Conservation (phyloP, 2,329 filamentous ascomycete species). For the Fulvia fulva region DNA sequence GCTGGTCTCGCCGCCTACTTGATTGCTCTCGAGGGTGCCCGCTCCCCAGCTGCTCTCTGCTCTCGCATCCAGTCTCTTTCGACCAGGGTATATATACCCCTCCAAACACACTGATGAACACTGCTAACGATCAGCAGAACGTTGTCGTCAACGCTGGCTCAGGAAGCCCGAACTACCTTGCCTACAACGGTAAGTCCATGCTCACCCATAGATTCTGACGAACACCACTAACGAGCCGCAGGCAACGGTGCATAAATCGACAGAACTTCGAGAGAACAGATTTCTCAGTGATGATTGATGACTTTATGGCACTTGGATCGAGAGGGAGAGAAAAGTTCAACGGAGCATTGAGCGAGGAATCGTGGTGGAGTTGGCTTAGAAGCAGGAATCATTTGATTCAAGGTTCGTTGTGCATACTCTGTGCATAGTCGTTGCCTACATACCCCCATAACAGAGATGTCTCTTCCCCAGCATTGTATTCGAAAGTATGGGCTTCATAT, state of each 20-base stretch:
- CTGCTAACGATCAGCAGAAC: background rate
- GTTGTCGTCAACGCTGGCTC: conserved; percentile 8
- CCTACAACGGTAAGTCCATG: conserved; percentile 12
- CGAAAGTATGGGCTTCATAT: no score
- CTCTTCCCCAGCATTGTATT: no score
- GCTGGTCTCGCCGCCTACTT: conserved; percentile 27
- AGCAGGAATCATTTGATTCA: background rate
- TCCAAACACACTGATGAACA: background rate
- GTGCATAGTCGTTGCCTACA: background rate
- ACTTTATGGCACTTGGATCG: background rate
- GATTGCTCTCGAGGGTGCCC: conserved; percentile 18
- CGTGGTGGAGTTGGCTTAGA: background rate
- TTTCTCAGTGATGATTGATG: background rate
- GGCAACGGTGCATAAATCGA: background rate
- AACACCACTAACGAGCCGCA: no score
- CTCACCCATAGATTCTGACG: no score
- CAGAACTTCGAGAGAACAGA: background rate
- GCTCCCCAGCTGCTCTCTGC: conserved; percentile 17
- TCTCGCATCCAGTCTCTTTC: conserved; percentile 12
- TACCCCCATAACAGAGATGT: background rate
- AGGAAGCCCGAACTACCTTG: conserved; percentile 11
- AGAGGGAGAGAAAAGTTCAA: background rate
- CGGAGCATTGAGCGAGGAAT: background rate
- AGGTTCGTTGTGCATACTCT: background rate
- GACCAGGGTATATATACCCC: conserved; percentile 5